Evolutionary conservation across 2,329 filamentous ascomycete genomes (phyloP).

Genomic region (Colletotrichum cuscutae): DNA sequence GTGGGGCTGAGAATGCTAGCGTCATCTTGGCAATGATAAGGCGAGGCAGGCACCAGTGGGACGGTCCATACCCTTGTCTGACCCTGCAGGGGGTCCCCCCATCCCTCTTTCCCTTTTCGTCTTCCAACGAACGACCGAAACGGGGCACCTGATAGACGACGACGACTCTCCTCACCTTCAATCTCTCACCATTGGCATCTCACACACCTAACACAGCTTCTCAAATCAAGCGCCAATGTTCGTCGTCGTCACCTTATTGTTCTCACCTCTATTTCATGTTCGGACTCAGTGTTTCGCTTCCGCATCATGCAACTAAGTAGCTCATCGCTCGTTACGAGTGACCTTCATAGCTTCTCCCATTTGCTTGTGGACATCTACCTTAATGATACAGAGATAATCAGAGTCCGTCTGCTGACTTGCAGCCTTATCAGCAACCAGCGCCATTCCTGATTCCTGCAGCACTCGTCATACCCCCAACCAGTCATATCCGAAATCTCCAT

Average conservation of each 20-base stretch:
- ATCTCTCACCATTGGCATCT: neutral
- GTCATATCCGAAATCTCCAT: neutral
- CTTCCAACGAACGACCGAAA: neutral
- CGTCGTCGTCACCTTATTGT: no score
- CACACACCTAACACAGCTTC: neutral
- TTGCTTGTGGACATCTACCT: no score
- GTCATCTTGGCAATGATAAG: conserved; percentile 34
- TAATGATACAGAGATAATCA: no score
- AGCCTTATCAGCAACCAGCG: neutral
- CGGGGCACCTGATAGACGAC: neutral
- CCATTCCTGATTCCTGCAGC: neutral
- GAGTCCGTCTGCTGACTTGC: neutral
- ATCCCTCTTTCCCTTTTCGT: neutral
- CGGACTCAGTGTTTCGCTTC: neutral
- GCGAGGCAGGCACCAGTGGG: conserved; percentile 15
- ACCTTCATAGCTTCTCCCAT: neutral
- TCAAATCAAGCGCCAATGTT: no score
- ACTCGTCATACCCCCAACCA: neutral
- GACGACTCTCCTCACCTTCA: neutral
- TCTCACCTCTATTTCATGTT: neutral
- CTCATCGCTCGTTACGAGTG: neutral
- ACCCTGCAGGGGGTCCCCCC: conserved; percentile 14
- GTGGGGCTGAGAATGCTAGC: neutral
- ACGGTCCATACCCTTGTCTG: neutral
- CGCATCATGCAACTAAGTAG: neutral